Conservation (phyloP, 2,329 filamentous ascomycete species). For the Cladosporium cucumerinum region DNA sequence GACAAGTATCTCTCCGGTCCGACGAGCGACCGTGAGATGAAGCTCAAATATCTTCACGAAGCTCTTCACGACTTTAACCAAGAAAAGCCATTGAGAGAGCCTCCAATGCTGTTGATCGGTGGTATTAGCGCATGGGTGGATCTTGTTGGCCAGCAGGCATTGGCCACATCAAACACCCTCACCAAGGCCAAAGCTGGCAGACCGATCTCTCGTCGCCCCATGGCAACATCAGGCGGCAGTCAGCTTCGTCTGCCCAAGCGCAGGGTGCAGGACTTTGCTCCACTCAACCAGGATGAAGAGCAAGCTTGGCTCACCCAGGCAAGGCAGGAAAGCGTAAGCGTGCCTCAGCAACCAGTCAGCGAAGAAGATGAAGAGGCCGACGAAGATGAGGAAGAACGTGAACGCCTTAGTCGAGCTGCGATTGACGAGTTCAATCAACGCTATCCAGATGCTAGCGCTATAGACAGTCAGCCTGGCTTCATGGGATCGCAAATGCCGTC, state of each 20-base stretch:
- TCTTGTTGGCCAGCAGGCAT: constrained; percentile 68
- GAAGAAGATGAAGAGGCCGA: constrained; percentile 46
- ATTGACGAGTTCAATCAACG: constrained; percentile 81
- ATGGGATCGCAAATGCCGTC: constrained; percentile 50
- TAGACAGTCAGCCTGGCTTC: constrained; percentile 39
- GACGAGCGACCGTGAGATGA: constrained; percentile 39
- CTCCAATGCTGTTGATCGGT: constrained; percentile 74
- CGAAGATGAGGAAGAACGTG: constrained; percentile 33
- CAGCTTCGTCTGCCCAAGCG: constrained; percentile 55
- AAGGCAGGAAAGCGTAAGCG: constrained; percentile 59
- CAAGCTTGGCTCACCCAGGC: constrained; percentile 75
- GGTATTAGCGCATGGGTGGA: constrained; percentile 85
- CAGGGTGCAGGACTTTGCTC: constrained; percentile 60
- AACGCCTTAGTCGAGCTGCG: constrained; percentile 18
- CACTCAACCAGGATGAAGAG: constrained; percentile 77
- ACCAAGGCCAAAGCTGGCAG: constrained; percentile 47
- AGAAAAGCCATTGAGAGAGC: constrained; percentile 66
- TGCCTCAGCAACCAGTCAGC: constrained; percentile 33
- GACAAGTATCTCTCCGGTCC: constrained; percentile 54
- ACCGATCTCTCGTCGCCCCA: constrained; percentile 52
- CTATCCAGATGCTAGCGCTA: constrained; percentile 68
- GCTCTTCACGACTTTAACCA: constrained; percentile 83
- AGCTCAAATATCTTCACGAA: constrained; percentile 70
- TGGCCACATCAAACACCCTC: constrained; percentile 56
- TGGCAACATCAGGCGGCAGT: constrained; percentile 46